Evolutionary conservation across 2,329 filamentous ascomycete genomes (phyloP), one percentile per base, ranked within the genome.

Genomic region (Trichophyton mentagrophytes): DNA sequence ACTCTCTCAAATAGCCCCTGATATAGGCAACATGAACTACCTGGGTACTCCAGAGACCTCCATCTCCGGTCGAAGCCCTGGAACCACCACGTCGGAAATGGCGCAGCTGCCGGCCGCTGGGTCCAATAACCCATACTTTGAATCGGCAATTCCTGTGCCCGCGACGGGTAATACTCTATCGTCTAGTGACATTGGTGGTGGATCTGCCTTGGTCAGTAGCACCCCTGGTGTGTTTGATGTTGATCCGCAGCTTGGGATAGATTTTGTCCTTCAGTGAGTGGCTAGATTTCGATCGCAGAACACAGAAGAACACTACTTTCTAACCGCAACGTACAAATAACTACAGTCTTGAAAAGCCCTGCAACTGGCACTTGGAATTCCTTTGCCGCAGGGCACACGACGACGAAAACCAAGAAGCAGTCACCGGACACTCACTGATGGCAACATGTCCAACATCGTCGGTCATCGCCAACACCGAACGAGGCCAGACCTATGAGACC

Each of bases 391-490:
- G 77, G 59, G 62, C 78, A 64, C 74, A 77, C 57, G 76, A 81
- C 65, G 73, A 84, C 60, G 77, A 81, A 59, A 86, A 87, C 65
- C 81, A 81, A 66, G 83, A 87, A 62, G 80, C 72, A 1, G 74
- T 88, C 47, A 92, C 88, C 65, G 93, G 92, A 46, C 93, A 99
- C 73, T 91, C 89, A 3, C 79, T 97, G 66, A 97, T 97, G 92
- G 88, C 89, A 15, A 88, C 88, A 15, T 95, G 89, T 70, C 91
- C 92, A 55, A 89, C 91, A 3, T 83, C 85, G 59, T 80, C 77
- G 61, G 81, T 85, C 67, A 80, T 85, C 66, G 74, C 77, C 62
- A 76, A 76, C 51, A 78, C 80, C 36, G 81, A 82, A 1, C 65
- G 68, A 55, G 75, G 79, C 57, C 78, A 83, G 38, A 73, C 77